Conservation (phyloP, 495 filamentous ascomycete species). For the Daldinia loculata region DNA sequence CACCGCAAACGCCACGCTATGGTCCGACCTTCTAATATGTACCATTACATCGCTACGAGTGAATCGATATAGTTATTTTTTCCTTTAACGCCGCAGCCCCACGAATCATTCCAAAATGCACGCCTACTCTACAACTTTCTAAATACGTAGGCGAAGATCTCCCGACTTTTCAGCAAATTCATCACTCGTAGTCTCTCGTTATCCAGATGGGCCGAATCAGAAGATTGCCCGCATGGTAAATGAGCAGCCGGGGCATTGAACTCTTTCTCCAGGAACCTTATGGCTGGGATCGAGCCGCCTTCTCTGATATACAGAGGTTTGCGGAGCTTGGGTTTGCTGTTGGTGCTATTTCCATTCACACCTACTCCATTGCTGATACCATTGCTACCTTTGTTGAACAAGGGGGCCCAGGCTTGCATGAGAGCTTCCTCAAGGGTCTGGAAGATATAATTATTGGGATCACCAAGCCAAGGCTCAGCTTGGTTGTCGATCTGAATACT, state of each 20-base stretch:
- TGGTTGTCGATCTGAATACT: conserved; percentile 87
- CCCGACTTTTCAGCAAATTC: conserved; percentile 89
- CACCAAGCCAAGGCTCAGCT: conserved; percentile 95
- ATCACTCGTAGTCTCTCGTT: conserved; percentile 88
- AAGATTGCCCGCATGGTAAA: conserved; percentile 93
- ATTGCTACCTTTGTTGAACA: conserved; percentile 31
- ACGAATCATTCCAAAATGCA: not conserved
- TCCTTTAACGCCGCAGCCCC: not conserved
- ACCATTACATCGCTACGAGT: not conserved
- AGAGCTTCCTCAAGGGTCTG: conserved; percentile 87
- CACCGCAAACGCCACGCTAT: conserved; percentile 23
- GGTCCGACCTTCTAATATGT: not conserved
- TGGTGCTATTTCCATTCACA: conserved; percentile 8
- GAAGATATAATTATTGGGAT: conserved; percentile 90
- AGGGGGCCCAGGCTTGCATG: conserved; percentile 77
- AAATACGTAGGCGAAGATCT: conserved; percentile 91
- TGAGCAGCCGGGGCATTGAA: conserved; percentile 93
- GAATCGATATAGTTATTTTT: not conserved
- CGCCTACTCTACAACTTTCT: conserved; percentile 47
- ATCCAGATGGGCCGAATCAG: conserved; percentile 91
- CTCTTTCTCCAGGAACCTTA: conserved; percentile 93
- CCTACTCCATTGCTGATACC: not conserved
- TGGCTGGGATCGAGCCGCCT: conserved; percentile 92
- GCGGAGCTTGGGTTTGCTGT: conserved; percentile 44
- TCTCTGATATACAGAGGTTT: conserved; percentile 91